These are phyloP conservation scores for Stemphylium lycopersici DNA, from an alignment of 2,329 filamentous ascomycete species.

Conservation along the genomic window DNA sequence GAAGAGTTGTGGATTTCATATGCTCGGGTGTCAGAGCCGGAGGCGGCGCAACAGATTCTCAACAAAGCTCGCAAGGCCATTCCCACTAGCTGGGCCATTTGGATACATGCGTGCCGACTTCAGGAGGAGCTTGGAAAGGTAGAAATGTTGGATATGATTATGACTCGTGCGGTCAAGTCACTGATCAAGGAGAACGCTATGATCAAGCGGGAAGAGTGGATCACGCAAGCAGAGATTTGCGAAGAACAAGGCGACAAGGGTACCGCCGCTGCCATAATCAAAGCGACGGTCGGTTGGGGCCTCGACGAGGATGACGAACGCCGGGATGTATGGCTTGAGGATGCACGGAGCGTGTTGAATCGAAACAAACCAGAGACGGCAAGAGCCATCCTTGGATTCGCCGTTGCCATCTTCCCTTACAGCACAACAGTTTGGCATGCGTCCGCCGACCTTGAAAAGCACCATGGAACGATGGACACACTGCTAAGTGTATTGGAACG, in stretches of 20 bases:
- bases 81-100: constrained; percentile 92
- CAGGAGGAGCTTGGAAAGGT: constrained; percentile 88
- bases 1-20: constrained; percentile 95
- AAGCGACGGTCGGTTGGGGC: constrained; percentile 89
- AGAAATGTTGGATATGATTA: constrained; percentile 78
- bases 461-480: constrained; percentile 82
- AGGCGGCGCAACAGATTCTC: constrained; percentile 92
- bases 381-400: constrained; percentile 90
- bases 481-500: constrained; percentile 88
- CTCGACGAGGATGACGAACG: constrained; percentile 96
- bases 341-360: constrained; percentile 81
- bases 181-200: constrained; percentile 91
- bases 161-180: constrained; percentile 90
- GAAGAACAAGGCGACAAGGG: constrained; percentile 87
- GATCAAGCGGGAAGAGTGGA: constrained; percentile 97
- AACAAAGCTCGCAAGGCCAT: constrained; percentile 94
- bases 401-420: constrained; percentile 85
- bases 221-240: constrained; percentile 90
- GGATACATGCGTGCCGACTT: constrained; percentile 90
- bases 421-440: constrained; percentile 89
- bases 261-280: constrained; percentile 88
- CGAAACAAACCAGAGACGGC: constrained; percentile 88
- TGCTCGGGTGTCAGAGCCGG: constrained; percentile 84
- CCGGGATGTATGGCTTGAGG: constrained; percentile 94
- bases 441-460: constrained; percentile 88